Base-by-base conservation (phyloP, 2,329 filamentous ascomycete genomes). In the Neonectria coccinea region DNA sequence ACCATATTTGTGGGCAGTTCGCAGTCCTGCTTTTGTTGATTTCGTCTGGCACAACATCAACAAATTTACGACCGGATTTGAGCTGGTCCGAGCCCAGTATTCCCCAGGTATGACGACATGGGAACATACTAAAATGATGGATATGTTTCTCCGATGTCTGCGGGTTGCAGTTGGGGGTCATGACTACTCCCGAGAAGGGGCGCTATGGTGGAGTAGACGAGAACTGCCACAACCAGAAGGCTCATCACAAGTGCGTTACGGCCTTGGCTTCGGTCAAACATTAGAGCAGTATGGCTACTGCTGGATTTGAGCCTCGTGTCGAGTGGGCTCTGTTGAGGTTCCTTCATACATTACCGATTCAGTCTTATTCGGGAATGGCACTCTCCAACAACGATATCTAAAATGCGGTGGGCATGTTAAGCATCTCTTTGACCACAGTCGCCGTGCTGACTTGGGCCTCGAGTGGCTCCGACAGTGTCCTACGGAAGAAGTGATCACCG, bases 361-460 rank as follows among this genome's bases (percentile, higher is more conserved):
- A 25, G 55, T 63, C 18, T 48, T 59, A 63, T 59, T 63, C 14
- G 33, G 60, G 42, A 59, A 53, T 59, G 14, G 42, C 22, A 63
- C 55, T 50, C 55, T 59, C 16, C 9, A 20, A 9, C 11, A 63
- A 29, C 25, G 16, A 64, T 64, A 59, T 64, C 18, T 64, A 2
- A 53, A 57, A 59, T 44, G 10, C 16, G 27, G 51, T 55, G 12
- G 50, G 4, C 11, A 64, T 59, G 1, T 55, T 5, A 59, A 5
- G 61, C 33, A 64, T 59, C 59, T 64, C 36, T 59, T 64, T 59
- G n/a, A 57, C 51, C 61, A 59, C 2, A 64, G 61, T 41, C 56
- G 31, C 36, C 41, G 44, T 11, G 56, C 61, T 41, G 50, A 59
- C 12, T 64, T 25, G 3, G 56, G 61, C 44, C 50, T 64, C 6